Conservation (phyloP, 108 stramenopile species). For the Aurantiochytrium sp. region DNA sequence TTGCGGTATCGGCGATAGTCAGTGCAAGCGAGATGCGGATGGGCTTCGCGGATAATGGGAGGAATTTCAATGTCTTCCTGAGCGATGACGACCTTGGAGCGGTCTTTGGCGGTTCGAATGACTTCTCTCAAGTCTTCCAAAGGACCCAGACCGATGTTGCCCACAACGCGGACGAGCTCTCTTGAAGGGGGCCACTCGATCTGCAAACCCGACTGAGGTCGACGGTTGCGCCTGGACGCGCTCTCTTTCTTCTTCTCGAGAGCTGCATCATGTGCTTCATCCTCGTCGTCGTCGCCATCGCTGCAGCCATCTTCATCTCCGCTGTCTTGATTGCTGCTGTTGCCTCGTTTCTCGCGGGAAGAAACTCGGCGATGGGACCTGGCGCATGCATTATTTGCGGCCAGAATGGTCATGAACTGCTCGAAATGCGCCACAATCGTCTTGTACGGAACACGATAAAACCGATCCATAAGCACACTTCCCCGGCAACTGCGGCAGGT, state of each 20-base stretch:
- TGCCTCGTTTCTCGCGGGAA: no score
- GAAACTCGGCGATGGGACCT: background rate
- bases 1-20: constrained; percentile 54
- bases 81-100: background rate
- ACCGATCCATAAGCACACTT: constrained; percentile 29
- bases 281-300: no score
- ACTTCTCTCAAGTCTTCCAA: constrained; percentile 20
- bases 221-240: background rate
- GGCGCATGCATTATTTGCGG: constrained; percentile 28
- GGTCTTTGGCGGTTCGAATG: constrained; percentile 20
- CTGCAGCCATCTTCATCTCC: no score
- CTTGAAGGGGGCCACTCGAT: constrained; percentile 59
- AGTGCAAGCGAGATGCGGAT: constrained; percentile 51
- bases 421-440: constrained; percentile 67
- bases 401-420: constrained; percentile 51
- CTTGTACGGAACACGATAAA: constrained; percentile 64
- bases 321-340: no score
- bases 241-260: background rate
- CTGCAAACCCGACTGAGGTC: background rate
- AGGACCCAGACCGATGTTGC: constrained; percentile 65
- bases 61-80: constrained; percentile 52
- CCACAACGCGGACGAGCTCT: constrained; percentile 59
- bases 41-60: constrained; percentile 58
- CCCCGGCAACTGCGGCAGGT: constrained; percentile 57
- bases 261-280: no score